Evolutionary conservation across 345 rosid species (phyloP), one percentile per base, ranked within the genome.

Genomic region (Rhizophora mangle): DNA sequence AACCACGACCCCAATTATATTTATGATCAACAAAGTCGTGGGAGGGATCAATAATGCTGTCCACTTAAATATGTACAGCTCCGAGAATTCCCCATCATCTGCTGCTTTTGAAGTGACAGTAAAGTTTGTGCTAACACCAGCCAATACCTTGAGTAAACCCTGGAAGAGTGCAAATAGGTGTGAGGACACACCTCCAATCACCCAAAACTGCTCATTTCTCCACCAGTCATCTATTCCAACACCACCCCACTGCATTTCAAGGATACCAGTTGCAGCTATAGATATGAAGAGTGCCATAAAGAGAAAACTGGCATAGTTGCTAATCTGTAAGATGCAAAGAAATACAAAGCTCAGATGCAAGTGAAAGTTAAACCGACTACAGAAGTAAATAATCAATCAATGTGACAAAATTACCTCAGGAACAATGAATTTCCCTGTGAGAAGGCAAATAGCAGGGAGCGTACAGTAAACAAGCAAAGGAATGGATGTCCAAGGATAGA

Each of bases 201-300:
- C 97, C 98, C 98, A 94, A 79, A 94, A 94, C 77, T 94, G 98
- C 73, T 94, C 98, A 16, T 94, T 94, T 81, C 97, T 87, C 98
- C 98, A 94, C 96, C 95, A 87, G 71, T 94, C 96, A 63, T 94
- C 96, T 21, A 94, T 87, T 15, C 93, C 95, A 20, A 94, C 98
- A 26, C 93, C 90, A 6, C 98, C 97, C 98, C 98, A 94, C 70
- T 91, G 96, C 96, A 94, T 94, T 83, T 94, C 98, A 4, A 94
- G 90, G 54, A 94, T 81, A 72, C 97, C 89, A 0, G 98, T 94
- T 22, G 91, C 92, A 62, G 97, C 97, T 64, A 94, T 94, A 6
- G 96, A 92, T 53, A 91, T 83, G 82, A 94, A 94, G 79, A 94
- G 92, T 1, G 86, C 85, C 77, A 92, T 89, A 81, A 94, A 92